Base-by-base conservation (phyloP, 768 basidiomycete species). In the Clavaria fumosa region DNA sequence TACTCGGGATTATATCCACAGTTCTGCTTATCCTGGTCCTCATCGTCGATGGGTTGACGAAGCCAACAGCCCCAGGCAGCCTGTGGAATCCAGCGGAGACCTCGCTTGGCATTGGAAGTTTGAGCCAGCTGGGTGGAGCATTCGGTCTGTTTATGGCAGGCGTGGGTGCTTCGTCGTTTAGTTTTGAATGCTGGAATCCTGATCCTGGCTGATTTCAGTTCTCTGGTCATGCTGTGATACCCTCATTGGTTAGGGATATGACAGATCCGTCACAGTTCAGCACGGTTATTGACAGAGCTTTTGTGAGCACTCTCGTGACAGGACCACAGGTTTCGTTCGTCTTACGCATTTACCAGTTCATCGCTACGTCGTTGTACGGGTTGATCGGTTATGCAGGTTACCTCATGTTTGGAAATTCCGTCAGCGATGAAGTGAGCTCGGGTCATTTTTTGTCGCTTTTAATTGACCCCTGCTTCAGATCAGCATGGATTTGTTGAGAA, bases 101-200 rank as follows among this genome's bases (percentile, higher is more conserved):
- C 0, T 69, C 63, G 14, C 43, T 77, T 7, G 64, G 64, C 4
- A 62, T 81, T 10, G 58, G 59, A 18, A 69, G 63, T 41, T 57
- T 63, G 44, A 57, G 57, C 14, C 68, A 79, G 38, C 60, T 93
- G 23, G 81, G 88, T 1, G 55, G 93, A 19, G 72, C 82, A 10
- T 80, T 90, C 46, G 91, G 91, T 2, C 62, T 97, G 43, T 75
- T 96, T 50, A 88, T 97, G 76, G 83, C 85, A 5, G 88, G n/a
- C n/a, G n/a, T n/a, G 90, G 11, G 85, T 88, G 51, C 50, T 71
- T 51, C 17, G 23, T 45, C 15, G 4, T 34, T 35, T 7, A 7
- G 12, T n/a, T 28, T 11, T 27, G 30, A 23, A 34, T 23, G 23
- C 19, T n/a, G 12, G 6, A 19, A 35, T 22, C 6, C 12, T 43